These are phyloP conservation scores for Salicornia ramosissima DNA, from an alignment of 148 eudicot genomes.

Conservation along the genomic window DNA sequence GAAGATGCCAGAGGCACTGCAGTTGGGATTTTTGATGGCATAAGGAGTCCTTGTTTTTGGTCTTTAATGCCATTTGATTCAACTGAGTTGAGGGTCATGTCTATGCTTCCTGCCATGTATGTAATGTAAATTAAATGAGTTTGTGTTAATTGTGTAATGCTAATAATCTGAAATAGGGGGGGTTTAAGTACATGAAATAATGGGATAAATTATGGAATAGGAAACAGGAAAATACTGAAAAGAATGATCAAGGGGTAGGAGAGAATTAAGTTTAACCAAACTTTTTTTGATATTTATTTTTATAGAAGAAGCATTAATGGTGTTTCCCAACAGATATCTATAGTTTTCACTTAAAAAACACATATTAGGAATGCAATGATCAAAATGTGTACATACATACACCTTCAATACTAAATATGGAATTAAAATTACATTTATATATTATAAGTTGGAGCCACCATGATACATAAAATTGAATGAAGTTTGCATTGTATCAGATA, in stretches of 20 bases:
- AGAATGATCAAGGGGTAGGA: constrained; percentile 45
- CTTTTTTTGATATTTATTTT: constrained; percentile 24
- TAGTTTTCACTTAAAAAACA: constrained; percentile 15
- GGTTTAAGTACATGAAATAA: constrained; percentile 23
- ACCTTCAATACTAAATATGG: background rate
- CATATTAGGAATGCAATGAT: constrained; percentile 20
- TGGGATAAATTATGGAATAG: constrained; percentile 27
- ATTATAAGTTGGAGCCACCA: background rate
- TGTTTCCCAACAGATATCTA: constrained; percentile 30
- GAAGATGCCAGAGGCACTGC: constrained; percentile 13
- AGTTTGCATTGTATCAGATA: no score
- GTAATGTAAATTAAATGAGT: constrained; percentile 9
- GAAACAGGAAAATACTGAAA: constrained; percentile 29
- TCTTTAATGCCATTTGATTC: constrained; percentile 31
- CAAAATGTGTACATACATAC: constrained; percentile 15
- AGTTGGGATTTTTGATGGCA: constrained; percentile 18
- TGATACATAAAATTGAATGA: no score
- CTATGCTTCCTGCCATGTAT: constrained; percentile 39
- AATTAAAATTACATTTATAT: background rate
- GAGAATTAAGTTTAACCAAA: constrained; percentile 43
- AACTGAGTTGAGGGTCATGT: constrained; percentile 28
- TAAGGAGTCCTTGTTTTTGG: constrained; percentile 17
- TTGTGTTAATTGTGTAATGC: background rate
- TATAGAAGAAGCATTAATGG: constrained; percentile 33
- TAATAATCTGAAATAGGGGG: constrained; percentile 13